Conservation (phyloP, 306 rosid species). For the Elaeagnus macrophylla region DNA sequence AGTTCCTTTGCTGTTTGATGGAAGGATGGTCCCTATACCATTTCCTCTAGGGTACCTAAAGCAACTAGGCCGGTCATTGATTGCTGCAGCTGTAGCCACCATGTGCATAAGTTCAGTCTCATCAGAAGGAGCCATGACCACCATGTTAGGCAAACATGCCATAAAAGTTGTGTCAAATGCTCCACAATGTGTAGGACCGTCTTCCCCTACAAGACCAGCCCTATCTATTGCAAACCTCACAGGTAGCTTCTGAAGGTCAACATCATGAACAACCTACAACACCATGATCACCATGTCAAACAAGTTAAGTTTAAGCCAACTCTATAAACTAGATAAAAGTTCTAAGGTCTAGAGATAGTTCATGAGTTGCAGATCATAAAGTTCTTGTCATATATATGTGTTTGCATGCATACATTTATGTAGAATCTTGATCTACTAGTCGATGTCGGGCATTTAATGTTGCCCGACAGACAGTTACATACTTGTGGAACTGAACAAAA, state of each 20-base stretch:
- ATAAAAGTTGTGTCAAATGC: slow-evolving; percentile 55
- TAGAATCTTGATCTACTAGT: too few relatives aligned
- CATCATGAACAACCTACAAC: background rate
- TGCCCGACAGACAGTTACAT: too few relatives aligned
- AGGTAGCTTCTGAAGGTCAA: slow-evolving; percentile 25
- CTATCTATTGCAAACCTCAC: slow-evolving; percentile 48
- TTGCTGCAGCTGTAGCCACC: slow-evolving; percentile 56
- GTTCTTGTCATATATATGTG: too few relatives aligned
- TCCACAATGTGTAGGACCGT: slow-evolving; percentile 62
- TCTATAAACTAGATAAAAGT: too few relatives aligned
- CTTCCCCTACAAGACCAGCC: slow-evolving; percentile 54
- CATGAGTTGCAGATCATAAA: too few relatives aligned
- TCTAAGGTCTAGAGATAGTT: too few relatives aligned
- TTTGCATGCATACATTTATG: too few relatives aligned
- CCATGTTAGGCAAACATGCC: slow-evolving; percentile 62
- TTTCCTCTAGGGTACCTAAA: slow-evolving; percentile 47
- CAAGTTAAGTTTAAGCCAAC: too few relatives aligned
- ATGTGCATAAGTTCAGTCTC: slow-evolving; percentile 49
- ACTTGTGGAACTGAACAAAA: too few relatives aligned
- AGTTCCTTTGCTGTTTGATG: too few relatives aligned
- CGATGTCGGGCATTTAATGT: too few relatives aligned
- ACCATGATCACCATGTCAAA: too few relatives aligned
- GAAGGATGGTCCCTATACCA: slow-evolving; percentile 9
- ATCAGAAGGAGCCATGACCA: slow-evolving; percentile 52
- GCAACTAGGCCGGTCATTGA: slow-evolving; percentile 29